A percentile compares a stretch with the other conserved stretches of the same genome.
Conservation (phyloP, 208 protist genomes). For the Acanthamoeba sp. region DNA sequence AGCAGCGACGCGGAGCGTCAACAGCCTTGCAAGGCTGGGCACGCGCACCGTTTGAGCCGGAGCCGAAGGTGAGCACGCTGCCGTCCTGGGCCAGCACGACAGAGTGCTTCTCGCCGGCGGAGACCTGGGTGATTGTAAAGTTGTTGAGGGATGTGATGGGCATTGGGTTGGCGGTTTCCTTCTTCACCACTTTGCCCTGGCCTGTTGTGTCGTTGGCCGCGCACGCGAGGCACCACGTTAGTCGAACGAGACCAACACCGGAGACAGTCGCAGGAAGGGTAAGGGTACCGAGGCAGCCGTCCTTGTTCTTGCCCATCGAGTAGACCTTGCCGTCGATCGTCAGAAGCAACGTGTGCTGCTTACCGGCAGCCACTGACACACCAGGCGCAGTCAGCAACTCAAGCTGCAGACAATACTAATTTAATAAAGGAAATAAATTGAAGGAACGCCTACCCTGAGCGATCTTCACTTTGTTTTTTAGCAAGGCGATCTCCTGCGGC, state of each 20-base stretch:
- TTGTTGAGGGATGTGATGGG: slow-evolving; percentile 4
- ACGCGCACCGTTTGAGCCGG: slow-evolving; percentile 15
- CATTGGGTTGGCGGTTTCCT: slow-evolving; percentile 19
- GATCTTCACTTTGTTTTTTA: slow-evolving; percentile 51
- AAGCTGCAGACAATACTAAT: no score
- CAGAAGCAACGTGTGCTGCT: slow-evolving; percentile 57
- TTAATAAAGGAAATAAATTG: no score
- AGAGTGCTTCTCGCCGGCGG: slow-evolving; percentile 61
- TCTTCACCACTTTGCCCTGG: slow-evolving; percentile 42
- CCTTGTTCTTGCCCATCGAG: slow-evolving; percentile 58
- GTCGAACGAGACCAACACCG: no score
- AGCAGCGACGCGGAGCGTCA: no score
- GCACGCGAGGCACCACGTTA: no score
- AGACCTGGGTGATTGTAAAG: not conserved
- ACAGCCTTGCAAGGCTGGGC: not conserved
- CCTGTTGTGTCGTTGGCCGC: no score
- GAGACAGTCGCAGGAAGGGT: not conserved
- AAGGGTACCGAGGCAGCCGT: slow-evolving; percentile 36
- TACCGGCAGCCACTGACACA: slow-evolving; percentile 46
- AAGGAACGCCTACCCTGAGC: not conserved
- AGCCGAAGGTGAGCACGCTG: slow-evolving; percentile 13
- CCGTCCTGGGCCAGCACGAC: slow-evolving; percentile 5
- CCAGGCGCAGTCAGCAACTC: no score
- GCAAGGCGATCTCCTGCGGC: not conserved
- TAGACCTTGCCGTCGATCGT: slow-evolving; percentile 50